Percentiles rank a stretch among this genome's conserved stretches.
Conservation (phyloP, 495 filamentous ascomycete species). For the Penicillium herquei region DNA sequence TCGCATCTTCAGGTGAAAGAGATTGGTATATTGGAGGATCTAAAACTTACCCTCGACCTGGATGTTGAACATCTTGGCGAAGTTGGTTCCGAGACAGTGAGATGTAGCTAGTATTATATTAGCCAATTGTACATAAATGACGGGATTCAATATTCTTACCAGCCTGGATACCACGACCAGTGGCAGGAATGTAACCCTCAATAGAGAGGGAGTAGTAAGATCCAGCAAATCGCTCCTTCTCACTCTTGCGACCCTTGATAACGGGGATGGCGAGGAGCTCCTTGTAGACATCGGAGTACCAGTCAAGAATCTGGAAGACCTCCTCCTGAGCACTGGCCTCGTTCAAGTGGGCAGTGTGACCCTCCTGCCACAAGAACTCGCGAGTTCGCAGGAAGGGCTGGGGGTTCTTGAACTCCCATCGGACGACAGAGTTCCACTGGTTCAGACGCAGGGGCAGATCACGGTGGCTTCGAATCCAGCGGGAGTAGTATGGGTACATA, state of each 20-base stretch:
- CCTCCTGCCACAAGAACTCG: constrained; percentile 98
- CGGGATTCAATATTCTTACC: constrained; percentile 22
- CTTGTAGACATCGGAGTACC: constrained; percentile 85
- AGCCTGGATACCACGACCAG: constrained; percentile 94
- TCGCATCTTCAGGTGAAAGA: not conserved
- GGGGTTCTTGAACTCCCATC: constrained; percentile 98
- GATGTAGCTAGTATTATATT: constrained; percentile 40
- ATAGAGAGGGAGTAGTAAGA: constrained; percentile 80
- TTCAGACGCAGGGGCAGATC: constrained; percentile 91
- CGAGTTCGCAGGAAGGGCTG: constrained; percentile 90
- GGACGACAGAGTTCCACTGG: constrained; percentile 94
- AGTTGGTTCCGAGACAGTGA: constrained; percentile 50
- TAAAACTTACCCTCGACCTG: too few species aligned
- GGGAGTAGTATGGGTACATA: constrained; percentile 90
- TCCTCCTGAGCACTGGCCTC: constrained; percentile 74
- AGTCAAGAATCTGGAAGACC: constrained; percentile 89
- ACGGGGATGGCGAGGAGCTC: constrained; percentile 93
- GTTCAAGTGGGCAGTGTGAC: constrained; percentile 91
- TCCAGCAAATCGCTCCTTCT: constrained; percentile 96
- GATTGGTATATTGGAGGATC: too few species aligned
- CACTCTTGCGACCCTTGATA: constrained; percentile 78
- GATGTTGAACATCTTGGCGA: constrained; percentile 98
- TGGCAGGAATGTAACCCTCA: constrained; percentile 55
- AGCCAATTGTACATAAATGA: not conserved
- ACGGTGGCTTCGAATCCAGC: constrained; percentile 92